These are phyloP conservation scores for Gossypium mustelinum DNA, from an alignment of 345 rosid species.

Conservation along the genomic window DNA sequence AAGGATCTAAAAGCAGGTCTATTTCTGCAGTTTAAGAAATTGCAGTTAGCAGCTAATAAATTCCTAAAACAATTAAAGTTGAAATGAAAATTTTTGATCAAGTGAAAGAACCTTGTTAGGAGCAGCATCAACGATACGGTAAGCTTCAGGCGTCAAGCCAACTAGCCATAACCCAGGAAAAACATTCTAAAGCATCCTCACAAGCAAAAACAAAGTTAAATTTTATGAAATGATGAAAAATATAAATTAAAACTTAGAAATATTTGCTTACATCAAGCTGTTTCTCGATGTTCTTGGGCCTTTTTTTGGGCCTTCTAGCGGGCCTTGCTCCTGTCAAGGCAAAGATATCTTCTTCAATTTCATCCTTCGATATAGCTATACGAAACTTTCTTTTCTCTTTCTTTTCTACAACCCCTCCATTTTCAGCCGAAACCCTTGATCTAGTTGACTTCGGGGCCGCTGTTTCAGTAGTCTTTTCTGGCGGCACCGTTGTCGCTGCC, in stretches of 20 bases:
- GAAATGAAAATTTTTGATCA: conserved; percentile 10
- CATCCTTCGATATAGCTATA: conserved; percentile 72
- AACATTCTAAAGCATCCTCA: conserved; percentile 32
- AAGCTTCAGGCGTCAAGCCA: conserved; percentile 73
- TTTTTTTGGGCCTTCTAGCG: conserved; percentile 66
- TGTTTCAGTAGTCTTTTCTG: conserved; percentile 28
- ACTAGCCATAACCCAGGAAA: conserved; percentile 89
- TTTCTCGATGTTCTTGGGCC: conserved; percentile 72
- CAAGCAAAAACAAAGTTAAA: neutral
- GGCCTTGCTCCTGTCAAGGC: conserved; percentile 83
- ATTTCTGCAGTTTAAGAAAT: conserved; percentile 25
- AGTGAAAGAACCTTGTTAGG: conserved; percentile 48
- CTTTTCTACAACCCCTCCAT: conserved; percentile 38
- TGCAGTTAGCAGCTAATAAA: neutral
- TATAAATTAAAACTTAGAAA: neutral
- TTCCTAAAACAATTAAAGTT: neutral
- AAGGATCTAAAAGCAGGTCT: conserved; percentile 13
- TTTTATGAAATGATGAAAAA: neutral
- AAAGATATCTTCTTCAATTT: conserved; percentile 90
- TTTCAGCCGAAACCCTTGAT: conserved; percentile 58
- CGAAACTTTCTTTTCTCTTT: conserved; percentile 66
- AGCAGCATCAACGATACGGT: conserved; percentile 43
- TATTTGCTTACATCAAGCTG: conserved; percentile 58
- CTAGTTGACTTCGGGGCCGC: conserved; percentile 58
- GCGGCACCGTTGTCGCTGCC: conserved; percentile 19